A percentile compares a stretch with the other conserved stretches of the same genome.
phyloP scores from a whole-genome alignment of 495 filamentous ascomycete species.

The Talaromyces liani region DNA sequence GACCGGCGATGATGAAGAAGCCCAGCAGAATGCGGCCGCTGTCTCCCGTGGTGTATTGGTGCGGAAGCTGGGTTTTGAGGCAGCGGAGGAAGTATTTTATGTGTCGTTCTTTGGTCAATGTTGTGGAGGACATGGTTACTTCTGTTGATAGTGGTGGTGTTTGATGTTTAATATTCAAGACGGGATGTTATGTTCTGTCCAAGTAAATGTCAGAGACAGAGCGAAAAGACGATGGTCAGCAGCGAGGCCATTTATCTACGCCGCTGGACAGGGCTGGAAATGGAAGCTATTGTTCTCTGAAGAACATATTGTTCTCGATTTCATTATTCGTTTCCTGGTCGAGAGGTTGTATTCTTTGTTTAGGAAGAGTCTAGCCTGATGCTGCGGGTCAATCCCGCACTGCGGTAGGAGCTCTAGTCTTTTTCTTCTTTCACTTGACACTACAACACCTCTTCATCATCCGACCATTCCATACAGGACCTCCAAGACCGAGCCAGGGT shows the following conservation, averaged over 20 bases:
- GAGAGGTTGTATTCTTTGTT: background rate
- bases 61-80: constrained; percentile 71
- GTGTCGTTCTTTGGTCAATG: constrained; percentile 64
- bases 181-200: too few species aligned
- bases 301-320: background rate
- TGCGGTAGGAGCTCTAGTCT: background rate
- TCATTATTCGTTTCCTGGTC: background rate
- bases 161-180: background rate
- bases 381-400: background rate
- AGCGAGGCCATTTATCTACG: background rate
- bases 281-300: constrained; percentile 2
- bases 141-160: background rate
- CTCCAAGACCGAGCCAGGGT: background rate
- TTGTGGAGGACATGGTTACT: constrained; percentile 26
- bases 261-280: background rate
- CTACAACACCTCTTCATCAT: background rate
- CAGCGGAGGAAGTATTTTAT: constrained; percentile 91
- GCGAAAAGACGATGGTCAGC: background rate
- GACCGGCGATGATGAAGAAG: constrained; percentile 76
- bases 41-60: constrained; percentile 76
- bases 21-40: constrained; percentile 82
- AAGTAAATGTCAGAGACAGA: background rate
- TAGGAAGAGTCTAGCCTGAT: background rate
- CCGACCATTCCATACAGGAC: background rate
- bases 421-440: background rate